Conservation (phyloP, 2,329 filamentous ascomycete species). For the Aspergillus candidus region DNA sequence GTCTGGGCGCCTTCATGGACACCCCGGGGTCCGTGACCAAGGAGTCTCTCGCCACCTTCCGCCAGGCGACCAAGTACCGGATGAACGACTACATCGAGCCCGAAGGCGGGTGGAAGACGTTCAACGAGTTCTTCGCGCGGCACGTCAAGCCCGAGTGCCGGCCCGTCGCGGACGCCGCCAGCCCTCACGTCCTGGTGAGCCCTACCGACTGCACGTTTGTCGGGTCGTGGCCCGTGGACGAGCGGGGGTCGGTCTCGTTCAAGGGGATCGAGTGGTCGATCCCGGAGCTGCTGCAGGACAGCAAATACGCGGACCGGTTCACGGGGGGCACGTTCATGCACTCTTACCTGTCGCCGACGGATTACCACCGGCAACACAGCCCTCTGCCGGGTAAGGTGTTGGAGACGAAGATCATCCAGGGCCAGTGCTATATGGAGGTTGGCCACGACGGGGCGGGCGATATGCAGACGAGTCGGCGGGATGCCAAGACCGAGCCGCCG, state of each 20-base stretch:
- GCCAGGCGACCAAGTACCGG: constrained; percentile 2
- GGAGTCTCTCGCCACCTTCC: constrained; percentile 5
- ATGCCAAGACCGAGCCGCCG: background rate
- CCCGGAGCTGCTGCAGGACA: background rate
- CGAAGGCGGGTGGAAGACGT: constrained; percentile 6
- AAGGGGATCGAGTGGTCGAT: background rate
- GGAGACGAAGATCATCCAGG: constrained; percentile 1
- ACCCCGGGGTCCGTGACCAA: constrained; percentile 3
- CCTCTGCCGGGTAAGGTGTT: background rate
- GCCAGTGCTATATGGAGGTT: constrained; percentile 1
- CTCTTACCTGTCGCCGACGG: background rate
- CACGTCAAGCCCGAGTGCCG: background rate
- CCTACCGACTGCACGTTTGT: background rate
- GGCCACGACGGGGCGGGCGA: background rate
- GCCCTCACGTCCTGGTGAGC: background rate
- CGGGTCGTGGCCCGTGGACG: constrained; percentile 1
- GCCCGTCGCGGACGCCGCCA: background rate
- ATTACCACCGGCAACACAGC: background rate
- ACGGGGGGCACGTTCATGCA: background rate
- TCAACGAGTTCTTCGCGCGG: constrained; percentile 12
- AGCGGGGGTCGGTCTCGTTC: background rate
- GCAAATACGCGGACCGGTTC: background rate
- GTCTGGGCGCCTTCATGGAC: constrained; percentile 8
- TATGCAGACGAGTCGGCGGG: background rate
- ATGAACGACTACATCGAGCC: constrained; percentile 1